These are phyloP conservation scores for Pseudovirgaria hyperparasitica DNA, from an alignment of 2,329 filamentous ascomycete species.

Conservation along the genomic window DNA sequence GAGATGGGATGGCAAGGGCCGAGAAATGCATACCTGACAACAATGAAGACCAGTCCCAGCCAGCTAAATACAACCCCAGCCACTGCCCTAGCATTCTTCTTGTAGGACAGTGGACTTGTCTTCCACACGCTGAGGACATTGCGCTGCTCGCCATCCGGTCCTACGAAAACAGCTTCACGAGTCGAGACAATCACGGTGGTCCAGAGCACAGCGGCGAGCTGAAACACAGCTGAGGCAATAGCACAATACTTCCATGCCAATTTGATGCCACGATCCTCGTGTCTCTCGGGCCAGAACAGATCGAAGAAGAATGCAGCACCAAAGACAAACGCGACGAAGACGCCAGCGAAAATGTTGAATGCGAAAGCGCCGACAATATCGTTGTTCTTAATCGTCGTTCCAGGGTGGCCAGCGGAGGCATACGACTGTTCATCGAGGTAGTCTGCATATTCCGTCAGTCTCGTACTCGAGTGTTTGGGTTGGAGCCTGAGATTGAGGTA, in stretches of 20 bases:
- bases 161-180: conserved; percentile 32
- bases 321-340: conserved; percentile 45
- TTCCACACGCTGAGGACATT: conserved; percentile 24
- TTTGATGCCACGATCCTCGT: conserved; percentile 35
- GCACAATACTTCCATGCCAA: conserved; percentile 43
- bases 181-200: conserved; percentile 40
- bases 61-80: conserved; percentile 41
- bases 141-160: conserved; percentile 20
- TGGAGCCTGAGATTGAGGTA: not conserved
- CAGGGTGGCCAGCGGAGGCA: conserved; percentile 27
- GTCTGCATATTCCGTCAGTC: conserved; percentile 19
- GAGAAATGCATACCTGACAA: conserved; percentile 26
- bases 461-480: not conserved
- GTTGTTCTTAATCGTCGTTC: conserved; percentile 38
- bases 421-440: conserved; percentile 42
- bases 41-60: conserved; percentile 37
- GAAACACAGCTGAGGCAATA: conserved; percentile 34
- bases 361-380: conserved; percentile 42
- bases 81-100: conserved; percentile 36
- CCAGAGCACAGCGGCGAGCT: conserved; percentile 35
- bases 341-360: conserved; percentile 47
- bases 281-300: conserved; percentile 45
- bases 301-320: conserved; percentile 50
- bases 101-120: conserved; percentile 31
- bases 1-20: conserved; percentile 1